A percentile compares a stretch with the other conserved stretches of the same genome.
Conservation (phyloP, 2,329 filamentous ascomycete species). For the Monilinia laxa region DNA sequence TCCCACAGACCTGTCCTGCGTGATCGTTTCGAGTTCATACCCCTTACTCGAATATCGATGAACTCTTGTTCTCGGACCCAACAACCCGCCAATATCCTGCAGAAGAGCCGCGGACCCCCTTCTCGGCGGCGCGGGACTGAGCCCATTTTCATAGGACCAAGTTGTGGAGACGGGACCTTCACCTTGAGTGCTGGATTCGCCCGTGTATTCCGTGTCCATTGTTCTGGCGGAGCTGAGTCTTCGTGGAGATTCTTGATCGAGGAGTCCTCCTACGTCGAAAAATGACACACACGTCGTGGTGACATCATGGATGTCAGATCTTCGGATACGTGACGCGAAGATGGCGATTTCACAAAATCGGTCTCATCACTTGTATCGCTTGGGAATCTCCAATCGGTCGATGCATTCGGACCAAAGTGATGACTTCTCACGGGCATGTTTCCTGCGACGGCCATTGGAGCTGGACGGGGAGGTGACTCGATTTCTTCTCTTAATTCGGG, state of each 20-base stretch:
- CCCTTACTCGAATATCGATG: constrained; percentile 23
- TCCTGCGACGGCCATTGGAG: constrained; percentile 38
- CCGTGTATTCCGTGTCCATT: constrained; percentile 33
- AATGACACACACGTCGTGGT: constrained; percentile 70
- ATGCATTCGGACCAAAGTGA: constrained; percentile 8
- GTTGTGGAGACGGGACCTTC: constrained; percentile 27
- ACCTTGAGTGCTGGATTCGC: constrained; percentile 32
- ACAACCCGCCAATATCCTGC: constrained; percentile 57
- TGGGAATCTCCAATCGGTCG: constrained; percentile 38
- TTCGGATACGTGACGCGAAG: constrained; percentile 30
- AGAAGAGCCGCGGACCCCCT: constrained; percentile 58
- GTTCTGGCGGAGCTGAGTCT: constrained; percentile 33
- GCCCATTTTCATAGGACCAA: constrained; percentile 31
- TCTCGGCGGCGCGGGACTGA: constrained; percentile 48
- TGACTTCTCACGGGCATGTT: constrained; percentile 33
- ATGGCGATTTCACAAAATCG: constrained; percentile 39
- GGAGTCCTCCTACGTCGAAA: constrained; percentile 78
- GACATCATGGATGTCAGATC: constrained; percentile 44
- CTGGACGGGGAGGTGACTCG: constrained; percentile 33
- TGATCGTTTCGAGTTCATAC: constrained; percentile 37
- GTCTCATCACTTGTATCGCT: constrained; percentile 46
- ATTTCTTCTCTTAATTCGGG: constrained; percentile 49
- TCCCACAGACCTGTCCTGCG: constrained; percentile 25
- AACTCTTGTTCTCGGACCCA: constrained; percentile 44
- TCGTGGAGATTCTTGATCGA: constrained; percentile 52